A percentile compares a stretch with the other conserved stretches of the same genome.
phyloP scores from a whole-genome alignment of 805 yeast genomes.

The Wickerhamomyces xylosicus region DNA sequence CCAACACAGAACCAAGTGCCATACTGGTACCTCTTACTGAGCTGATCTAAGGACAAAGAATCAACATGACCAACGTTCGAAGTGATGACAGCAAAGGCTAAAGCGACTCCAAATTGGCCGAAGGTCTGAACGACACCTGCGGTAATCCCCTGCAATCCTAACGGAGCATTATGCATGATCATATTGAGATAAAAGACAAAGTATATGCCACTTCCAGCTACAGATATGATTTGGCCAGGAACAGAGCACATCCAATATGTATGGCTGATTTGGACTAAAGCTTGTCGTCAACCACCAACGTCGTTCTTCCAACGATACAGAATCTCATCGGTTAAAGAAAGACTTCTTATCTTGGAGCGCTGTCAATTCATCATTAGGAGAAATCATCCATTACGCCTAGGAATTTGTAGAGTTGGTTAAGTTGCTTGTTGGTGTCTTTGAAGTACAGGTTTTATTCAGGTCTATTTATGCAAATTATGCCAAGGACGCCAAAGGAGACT shows the following conservation, averaged over 20 bases:
- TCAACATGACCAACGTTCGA: conserved; percentile 22
- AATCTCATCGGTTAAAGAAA: conserved; percentile 22
- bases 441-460: conserved; percentile 42
- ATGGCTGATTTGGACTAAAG: too few species aligned
- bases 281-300: too few species aligned
- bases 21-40: background rate
- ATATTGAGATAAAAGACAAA: conserved; percentile 25
- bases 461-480: conserved; percentile 34
- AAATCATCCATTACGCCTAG: conserved; percentile 38
- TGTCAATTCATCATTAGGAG: conserved; percentile 36
- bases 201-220: conserved; percentile 20
- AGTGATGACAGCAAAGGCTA: conserved; percentile 19
- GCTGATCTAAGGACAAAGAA: conserved; percentile 1
- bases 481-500: conserved; percentile 9
- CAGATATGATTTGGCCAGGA: conserved; percentile 16
- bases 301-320: too few species aligned
- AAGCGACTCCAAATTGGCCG: conserved; percentile 24
- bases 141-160: conserved; percentile 28
- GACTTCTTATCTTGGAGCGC: conserved; percentile 42
- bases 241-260: conserved; percentile 23
- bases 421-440: conserved; percentile 36
- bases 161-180: conserved; percentile 24
- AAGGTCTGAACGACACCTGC: conserved; percentile 26
- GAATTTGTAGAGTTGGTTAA: conserved; percentile 32
- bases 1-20: background rate